Evolutionary conservation across 495 filamentous ascomycete species (phyloP).

Genomic region (Wilcoxina mikolae): DNA sequence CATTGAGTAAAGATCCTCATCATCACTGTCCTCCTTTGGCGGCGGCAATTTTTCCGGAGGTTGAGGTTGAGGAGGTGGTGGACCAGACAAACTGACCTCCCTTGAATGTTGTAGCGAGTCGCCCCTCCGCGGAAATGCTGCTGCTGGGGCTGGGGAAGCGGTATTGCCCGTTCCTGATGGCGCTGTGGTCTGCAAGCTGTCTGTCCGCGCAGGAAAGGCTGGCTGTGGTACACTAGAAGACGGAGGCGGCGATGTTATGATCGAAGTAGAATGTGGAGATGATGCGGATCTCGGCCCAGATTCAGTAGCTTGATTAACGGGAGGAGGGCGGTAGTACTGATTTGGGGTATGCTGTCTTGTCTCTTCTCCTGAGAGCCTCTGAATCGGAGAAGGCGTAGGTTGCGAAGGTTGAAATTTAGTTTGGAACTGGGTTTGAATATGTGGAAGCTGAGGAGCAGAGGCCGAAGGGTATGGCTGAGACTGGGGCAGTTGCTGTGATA

Average conservation of each 20-base stretch:
- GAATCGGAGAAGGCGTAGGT: background rate
- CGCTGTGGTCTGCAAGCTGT: too few relatives aligned
- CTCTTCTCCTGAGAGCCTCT: background rate
- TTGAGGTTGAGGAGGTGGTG: background rate
- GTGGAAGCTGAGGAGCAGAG: background rate
- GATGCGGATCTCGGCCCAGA: too few relatives aligned
- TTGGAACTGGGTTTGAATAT: slow-evolving; percentile 7
- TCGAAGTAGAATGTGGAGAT: too few relatives aligned
- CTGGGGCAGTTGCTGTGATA: background rate
- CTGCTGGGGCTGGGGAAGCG: too few relatives aligned
- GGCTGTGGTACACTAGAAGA: too few relatives aligned
- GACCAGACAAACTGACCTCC: too few relatives aligned
- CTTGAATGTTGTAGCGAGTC: too few relatives aligned
- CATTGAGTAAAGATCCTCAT: slow-evolving; percentile 1
- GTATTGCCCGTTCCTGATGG: too few relatives aligned
- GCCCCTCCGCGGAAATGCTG: too few relatives aligned
- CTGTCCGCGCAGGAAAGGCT: too few relatives aligned
- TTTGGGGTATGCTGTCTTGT: background rate
- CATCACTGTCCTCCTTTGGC: background rate
- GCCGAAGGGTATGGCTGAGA: background rate
- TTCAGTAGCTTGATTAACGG: too few relatives aligned
- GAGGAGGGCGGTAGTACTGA: background rate
- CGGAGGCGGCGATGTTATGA: too few relatives aligned
- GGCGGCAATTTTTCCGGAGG: background rate
- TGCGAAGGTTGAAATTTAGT: background rate